These are phyloP conservation scores for Kwoniella shandongensis DNA, from an alignment of 768 basidiomycete genomes.

Conservation along the genomic window DNA sequence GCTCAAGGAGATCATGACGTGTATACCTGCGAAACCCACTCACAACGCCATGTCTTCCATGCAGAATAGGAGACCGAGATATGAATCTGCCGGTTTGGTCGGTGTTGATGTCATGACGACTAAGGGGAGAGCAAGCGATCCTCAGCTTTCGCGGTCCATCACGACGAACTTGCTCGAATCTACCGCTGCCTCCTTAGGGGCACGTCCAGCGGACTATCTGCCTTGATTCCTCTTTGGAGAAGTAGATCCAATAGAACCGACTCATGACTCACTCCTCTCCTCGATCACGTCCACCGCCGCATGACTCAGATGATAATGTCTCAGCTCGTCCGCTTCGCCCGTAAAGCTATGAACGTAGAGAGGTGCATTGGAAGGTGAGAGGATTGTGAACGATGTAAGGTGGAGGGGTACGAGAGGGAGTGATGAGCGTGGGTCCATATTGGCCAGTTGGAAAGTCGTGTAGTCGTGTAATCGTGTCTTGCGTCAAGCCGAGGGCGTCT, in stretches of 20 bases:
- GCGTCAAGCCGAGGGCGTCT: too few relatives aligned
- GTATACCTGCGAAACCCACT: too few relatives aligned
- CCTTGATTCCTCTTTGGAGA: too few relatives aligned
- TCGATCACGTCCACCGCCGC: slow-evolving; percentile 52
- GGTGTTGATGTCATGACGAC: slow-evolving; percentile 47
- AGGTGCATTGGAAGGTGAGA: slow-evolving; percentile 46
- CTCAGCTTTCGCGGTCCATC: not conserved
- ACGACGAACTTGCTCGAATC: too few relatives aligned
- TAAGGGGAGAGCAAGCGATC: slow-evolving; percentile 6
- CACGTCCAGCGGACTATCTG: too few relatives aligned
- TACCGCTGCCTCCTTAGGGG: too few relatives aligned
- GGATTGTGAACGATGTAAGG: slow-evolving; percentile 47
- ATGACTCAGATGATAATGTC: slow-evolving; percentile 51
- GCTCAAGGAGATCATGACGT: not conserved
- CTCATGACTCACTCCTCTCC: slow-evolving; percentile 51
- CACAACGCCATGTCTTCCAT: slow-evolving; percentile 54
- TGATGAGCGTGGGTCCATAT: slow-evolving; percentile 8
- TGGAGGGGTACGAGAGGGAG: slow-evolving; percentile 40
- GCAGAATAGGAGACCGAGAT: slow-evolving; percentile 49
- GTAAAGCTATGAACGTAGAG: slow-evolving; percentile 51
- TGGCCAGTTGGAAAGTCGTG: not conserved
- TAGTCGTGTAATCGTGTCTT: too few relatives aligned
- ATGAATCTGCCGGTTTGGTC: slow-evolving; percentile 46
- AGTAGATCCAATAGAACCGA: not conserved
- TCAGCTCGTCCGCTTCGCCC: slow-evolving; percentile 42